These are phyloP conservation scores for Globisporangium alternatum DNA, from an alignment of 352 stramenopile genomes.

Conservation along the genomic window DNA sequence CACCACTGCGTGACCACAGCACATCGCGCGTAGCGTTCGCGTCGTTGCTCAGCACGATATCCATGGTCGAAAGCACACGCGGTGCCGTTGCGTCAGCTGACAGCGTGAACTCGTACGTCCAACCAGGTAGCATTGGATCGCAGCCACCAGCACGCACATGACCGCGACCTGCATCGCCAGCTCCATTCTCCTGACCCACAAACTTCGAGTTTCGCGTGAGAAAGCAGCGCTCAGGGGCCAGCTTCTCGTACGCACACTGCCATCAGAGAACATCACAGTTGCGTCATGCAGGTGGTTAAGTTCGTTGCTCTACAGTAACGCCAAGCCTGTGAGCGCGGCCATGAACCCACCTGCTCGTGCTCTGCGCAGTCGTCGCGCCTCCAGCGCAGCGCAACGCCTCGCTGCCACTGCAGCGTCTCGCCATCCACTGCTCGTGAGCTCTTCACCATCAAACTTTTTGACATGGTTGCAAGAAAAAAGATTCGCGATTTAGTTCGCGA, in stretches of 20 bases:
- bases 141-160: neutral
- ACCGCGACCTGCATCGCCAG: too few species aligned
- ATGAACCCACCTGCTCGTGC: neutral
- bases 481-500: neutral
- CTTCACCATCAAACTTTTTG: neutral
- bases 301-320: neutral
- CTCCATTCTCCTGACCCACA: neutral
- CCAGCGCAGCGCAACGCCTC: neutral
- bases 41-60: neutral
- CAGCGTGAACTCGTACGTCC: conserved; percentile 3
- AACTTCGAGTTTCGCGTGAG: neutral
- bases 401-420: neutral
- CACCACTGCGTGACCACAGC: neutral
- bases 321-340: neutral
- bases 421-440: neutral
- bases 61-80: neutral
- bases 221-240: neutral
- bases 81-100: neutral
- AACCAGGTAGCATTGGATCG: neutral
- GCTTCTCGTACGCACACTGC: neutral
- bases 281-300: neutral
- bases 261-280: neutral
- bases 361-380: neutral
- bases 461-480: neutral
- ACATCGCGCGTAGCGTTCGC: neutral